These are phyloP conservation scores for Boletus sp. DNA, from an alignment of 768 basidiomycete genomes.

Conservation along the genomic window DNA sequence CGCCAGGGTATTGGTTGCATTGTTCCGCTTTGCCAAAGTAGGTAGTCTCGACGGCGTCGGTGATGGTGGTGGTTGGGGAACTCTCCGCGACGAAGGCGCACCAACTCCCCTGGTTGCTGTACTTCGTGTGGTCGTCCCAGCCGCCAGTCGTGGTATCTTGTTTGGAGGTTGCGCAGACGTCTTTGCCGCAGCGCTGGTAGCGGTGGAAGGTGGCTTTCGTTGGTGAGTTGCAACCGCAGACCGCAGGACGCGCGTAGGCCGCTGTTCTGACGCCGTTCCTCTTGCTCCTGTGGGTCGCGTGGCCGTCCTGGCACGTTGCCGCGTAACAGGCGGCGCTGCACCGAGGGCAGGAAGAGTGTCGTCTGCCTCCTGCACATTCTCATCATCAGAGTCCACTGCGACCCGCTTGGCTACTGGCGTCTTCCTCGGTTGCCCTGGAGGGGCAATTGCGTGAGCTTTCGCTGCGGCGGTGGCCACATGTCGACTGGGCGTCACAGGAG, in stretches of 20 bases:
- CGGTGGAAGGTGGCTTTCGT: conserved; percentile 46
- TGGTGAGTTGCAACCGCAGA: conserved; percentile 58
- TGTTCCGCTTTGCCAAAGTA: conserved; percentile 61
- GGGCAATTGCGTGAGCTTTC: conserved; percentile 65
- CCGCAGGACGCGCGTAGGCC: conserved; percentile 70
- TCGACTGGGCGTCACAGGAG: conserved; percentile 79
- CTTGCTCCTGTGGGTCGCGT: conserved; percentile 40
- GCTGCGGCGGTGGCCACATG: conserved; percentile 69
- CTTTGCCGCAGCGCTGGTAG: conserved; percentile 36
- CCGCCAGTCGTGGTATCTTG: conserved; percentile 65
- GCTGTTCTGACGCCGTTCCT: conserved; percentile 65
- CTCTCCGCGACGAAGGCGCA: conserved; percentile 33
- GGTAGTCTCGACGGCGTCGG: conserved; percentile 77
- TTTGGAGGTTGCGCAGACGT: conserved; percentile 51
- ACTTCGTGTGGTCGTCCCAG: conserved; percentile 48
- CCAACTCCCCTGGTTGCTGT: conserved; percentile 37
- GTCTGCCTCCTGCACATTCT: conserved; percentile 50
- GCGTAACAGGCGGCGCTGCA: conserved; percentile 38
- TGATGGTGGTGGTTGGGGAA: conserved; percentile 50
- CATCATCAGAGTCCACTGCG: conserved; percentile 66
- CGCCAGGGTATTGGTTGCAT: conserved; percentile 41
- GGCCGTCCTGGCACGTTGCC: conserved; percentile 37
- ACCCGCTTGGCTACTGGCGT: conserved; percentile 76
- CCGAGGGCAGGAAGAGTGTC: conserved; percentile 66
- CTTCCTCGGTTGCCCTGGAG: conserved; percentile 84